Conservation (phyloP, 805 yeast genomes). For the Kregervanrija pseudodelftensis region DNA sequence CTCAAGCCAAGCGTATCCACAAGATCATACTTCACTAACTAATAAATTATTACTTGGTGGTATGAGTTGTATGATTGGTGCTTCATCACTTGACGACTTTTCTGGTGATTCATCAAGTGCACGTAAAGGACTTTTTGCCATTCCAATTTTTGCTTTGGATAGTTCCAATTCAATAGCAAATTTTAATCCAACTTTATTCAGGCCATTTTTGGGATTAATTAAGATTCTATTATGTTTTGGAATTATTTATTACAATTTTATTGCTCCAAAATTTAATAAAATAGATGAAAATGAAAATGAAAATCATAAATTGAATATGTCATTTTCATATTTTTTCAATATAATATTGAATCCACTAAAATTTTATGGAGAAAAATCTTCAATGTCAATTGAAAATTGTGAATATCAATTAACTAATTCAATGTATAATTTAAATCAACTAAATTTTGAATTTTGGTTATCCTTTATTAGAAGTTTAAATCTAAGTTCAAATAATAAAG, state of each 20-base stretch:
- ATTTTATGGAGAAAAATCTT: conserved; percentile 8
- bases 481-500: conserved; percentile 7
- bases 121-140: conserved; percentile 23
- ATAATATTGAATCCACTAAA: conserved; percentile 12
- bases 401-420: conserved; percentile 12
- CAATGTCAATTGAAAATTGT: conserved; percentile 8
- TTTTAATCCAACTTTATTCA: conserved; percentile 13
- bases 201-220: conserved; percentile 23
- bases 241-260: conserved; percentile 15
- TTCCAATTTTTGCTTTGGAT: conserved; percentile 24
- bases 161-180: conserved; percentile 11
- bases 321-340: background rate
- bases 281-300: no score
- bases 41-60: conserved; percentile 56
- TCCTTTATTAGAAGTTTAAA: conserved; percentile 7
- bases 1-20: conserved; percentile 5
- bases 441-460: conserved; percentile 1
- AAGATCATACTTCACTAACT: conserved; percentile 21
- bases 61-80: conserved; percentile 56
- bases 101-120: conserved; percentile 13
- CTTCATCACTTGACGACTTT: conserved; percentile 48
- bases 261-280: conserved; percentile 9
- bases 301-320: no score
- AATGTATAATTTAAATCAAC: background rate
- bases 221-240: conserved; percentile 18